Percentiles rank a stretch among this genome's conserved stretches.
These are phyloP conservation scores for Knoxia roxburghii DNA, from an alignment of 257 asterid genomes.

Conservation along the genomic window DNA sequence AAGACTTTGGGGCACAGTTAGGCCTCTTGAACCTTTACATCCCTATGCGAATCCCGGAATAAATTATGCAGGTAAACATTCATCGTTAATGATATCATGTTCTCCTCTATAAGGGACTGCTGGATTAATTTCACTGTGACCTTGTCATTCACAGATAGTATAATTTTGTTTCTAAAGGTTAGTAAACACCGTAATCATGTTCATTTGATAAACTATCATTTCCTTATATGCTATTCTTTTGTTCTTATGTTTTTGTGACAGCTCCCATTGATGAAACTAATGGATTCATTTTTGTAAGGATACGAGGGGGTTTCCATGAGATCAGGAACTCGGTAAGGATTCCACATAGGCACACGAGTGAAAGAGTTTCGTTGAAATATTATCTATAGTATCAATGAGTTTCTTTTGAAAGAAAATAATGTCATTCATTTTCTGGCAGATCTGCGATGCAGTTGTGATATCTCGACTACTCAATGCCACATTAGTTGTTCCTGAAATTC, in stretches of 20 bases:
- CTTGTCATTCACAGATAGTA: background rate
- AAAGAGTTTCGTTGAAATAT: background rate
- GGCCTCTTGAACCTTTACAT: conserved; percentile 65
- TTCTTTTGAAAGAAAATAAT: background rate
- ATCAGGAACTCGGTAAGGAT: conserved; percentile 82
- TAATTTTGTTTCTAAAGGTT: background rate
- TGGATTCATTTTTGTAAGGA: conserved; percentile 75
- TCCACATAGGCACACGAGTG: background rate
- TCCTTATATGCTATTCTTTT: background rate
- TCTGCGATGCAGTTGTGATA: conserved; percentile 84
- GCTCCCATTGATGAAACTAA: conserved; percentile 55
- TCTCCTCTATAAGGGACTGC: background rate
- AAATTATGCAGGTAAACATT: conserved; percentile 73
- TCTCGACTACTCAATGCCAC: conserved; percentile 94
- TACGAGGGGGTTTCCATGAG: conserved; percentile 96
- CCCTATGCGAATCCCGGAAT: conserved; percentile 79
- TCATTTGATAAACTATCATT: background rate
- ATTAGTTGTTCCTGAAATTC: conserved; percentile 87
- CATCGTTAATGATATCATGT: conserved; percentile 22
- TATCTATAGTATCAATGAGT: background rate
- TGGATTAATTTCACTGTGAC: background rate
- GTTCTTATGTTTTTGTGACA: conserved; percentile 30
- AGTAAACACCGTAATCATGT: background rate
- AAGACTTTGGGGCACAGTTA: conserved; percentile 88
- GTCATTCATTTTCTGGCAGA: conserved; percentile 35